Percentiles rank a stretch among this genome's conserved stretches.
These are phyloP conservation scores for Emergomyces pasteurianus DNA, from an alignment of 2,329 filamentous ascomycete species.

Conservation along the genomic window DNA sequence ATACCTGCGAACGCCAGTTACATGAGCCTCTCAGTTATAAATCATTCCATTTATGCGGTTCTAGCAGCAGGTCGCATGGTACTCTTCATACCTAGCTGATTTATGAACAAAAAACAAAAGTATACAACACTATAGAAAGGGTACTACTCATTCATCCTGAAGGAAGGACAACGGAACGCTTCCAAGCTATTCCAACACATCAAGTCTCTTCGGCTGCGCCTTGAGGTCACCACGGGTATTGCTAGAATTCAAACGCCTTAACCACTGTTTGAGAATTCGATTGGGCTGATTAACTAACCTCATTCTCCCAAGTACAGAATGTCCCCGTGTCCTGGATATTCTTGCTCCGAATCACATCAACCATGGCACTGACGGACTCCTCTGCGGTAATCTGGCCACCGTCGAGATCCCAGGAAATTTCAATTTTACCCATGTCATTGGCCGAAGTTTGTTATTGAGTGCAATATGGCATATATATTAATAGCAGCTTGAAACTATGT, in stretches of 20 bases:
- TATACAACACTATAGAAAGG: no score
- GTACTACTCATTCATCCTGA: not conserved
- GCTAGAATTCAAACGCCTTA: not conserved
- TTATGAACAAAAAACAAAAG: no score
- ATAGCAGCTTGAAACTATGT: not conserved
- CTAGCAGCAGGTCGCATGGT: not conserved
- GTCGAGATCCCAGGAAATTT: not conserved
- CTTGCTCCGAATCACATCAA: not conserved
- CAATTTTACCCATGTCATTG: not conserved
- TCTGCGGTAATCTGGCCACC: not conserved
- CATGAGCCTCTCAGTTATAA: not conserved
- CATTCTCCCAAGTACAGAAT: not conserved
- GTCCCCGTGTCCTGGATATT: not conserved
- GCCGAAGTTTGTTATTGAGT: not conserved
- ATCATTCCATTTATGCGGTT: not conserved
- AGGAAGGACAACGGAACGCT: not conserved
- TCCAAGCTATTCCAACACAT: not conserved
- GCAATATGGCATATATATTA: not conserved
- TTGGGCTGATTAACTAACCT: not conserved
- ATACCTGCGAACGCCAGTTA: not conserved
- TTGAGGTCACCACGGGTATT: not conserved
- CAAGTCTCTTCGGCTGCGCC: not conserved
- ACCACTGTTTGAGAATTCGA: not conserved
- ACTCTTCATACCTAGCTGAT: not conserved
- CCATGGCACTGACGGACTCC: not conserved